Conservation (phyloP, 108 stramenopile genomes). For the Aureococcus anophagefferens region DNA sequence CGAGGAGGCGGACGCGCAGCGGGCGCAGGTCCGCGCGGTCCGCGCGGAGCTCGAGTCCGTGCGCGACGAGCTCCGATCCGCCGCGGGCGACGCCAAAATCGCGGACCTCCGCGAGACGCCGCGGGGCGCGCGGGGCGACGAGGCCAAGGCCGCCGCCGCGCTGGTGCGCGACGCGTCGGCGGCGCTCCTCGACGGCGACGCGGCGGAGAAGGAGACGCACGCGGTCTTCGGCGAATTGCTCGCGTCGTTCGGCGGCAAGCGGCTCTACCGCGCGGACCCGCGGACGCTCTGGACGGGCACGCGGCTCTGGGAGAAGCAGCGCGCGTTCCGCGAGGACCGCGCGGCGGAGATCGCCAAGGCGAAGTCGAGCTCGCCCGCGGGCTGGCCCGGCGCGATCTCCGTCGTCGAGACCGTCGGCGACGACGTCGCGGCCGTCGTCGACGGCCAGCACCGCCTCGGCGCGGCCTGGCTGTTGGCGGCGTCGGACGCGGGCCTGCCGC, state of each 20-base stretch:
- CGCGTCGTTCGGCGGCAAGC: background rate
- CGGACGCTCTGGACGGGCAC: background rate
- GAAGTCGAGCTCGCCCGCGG: slow-evolving; percentile 53
- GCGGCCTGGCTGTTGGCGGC: slow-evolving; percentile 59
- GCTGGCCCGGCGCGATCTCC: slow-evolving; percentile 64
- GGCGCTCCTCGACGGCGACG: too few relatives aligned
- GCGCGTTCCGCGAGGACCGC: slow-evolving; percentile 61
- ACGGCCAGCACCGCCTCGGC: slow-evolving; percentile 79
- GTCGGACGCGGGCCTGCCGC: slow-evolving; percentile 19
- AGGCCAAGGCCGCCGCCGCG: too few relatives aligned
- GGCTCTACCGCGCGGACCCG: background rate
- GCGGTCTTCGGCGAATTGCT: background rate
- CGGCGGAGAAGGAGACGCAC: too few relatives aligned
- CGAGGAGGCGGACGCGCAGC: too few relatives aligned
- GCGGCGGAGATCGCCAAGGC: slow-evolving; percentile 57
- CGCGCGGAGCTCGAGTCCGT: too few relatives aligned
- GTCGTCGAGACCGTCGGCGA: slow-evolving; percentile 36
- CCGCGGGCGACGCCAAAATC: too few relatives aligned
- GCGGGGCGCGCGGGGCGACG: too few relatives aligned
- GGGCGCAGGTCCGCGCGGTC: too few relatives aligned
- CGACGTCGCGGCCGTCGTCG: slow-evolving; percentile 32
- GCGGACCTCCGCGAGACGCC: too few relatives aligned
- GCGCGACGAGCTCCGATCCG: too few relatives aligned
- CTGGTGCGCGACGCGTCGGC: too few relatives aligned
- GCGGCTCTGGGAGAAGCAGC: slow-evolving; percentile 58